Evolutionary conservation across 345 rosid genomes (phyloP), one percentile per base, ranked within the genome.

Genomic region (Citrus cavaleriei): DNA sequence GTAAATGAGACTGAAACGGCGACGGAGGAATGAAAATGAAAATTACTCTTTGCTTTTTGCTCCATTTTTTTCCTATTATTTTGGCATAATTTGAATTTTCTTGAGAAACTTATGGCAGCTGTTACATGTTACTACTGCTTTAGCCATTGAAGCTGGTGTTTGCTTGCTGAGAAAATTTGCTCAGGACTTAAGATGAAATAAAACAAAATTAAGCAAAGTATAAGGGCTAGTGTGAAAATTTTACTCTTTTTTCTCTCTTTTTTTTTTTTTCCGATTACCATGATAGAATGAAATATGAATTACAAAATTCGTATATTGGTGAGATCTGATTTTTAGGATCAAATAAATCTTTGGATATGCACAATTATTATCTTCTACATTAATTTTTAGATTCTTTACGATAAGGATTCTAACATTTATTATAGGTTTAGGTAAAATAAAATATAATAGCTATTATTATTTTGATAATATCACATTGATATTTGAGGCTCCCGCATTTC

Each of bases 151-250:
- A 46, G 51, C 51, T 64, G 46, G 2, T 51, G 78, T 65, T 75
- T 75, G 78, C n/a, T 65, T 49, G 25, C 71, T 4, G 62, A 75
- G 78, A 75, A 75, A 64, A 75, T 32, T 46, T 32, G 19, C 12
- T 2, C 14, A 34, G 18, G 32, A 46, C 18, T 13, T 46, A 12
- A 12, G 51, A 46, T 3, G 22, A 19, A 54, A 18, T 6, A 54
- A 54, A 54, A 54, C 22, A 18, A 54, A 54, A 54, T 16, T 51
- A 13, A 12, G 18, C 4, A 46, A 46, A 3, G 16, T 46, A 46
- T 13, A 12, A 46, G 51, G 51, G 51, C 18, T 13, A 0, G 18
- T 13, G 51, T 42, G 51, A 10, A 42, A 46, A 46, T 12, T 46
- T 46, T 46, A 46, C 18, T 3, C 3, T 13, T 46, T 46, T 0